A percentile compares a stretch with the other conserved stretches of the same genome.
These are phyloP conservation scores for Curvularia sp. DNA, from an alignment of 2,329 filamentous ascomycete genomes.

Conservation along the genomic window DNA sequence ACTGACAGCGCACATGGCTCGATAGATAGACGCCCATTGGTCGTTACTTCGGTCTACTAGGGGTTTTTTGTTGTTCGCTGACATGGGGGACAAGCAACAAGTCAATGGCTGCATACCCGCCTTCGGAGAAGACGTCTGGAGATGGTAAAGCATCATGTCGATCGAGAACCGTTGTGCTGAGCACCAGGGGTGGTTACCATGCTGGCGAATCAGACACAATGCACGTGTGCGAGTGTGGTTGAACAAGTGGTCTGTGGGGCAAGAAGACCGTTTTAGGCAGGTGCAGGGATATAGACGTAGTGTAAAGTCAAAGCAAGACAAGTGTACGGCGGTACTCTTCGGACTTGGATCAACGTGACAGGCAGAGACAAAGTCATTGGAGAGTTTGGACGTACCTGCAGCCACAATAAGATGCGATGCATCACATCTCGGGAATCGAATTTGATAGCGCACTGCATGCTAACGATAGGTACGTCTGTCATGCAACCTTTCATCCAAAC, in stretches of 20 bases:
- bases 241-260: conserved; percentile 22
- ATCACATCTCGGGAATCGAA: conserved; percentile 9
- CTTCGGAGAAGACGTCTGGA: conserved; percentile 14
- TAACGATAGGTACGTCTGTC: background rate
- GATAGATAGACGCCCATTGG: conserved; percentile 12
- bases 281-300: conserved; percentile 17
- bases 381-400: conserved; percentile 14
- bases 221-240: conserved; percentile 16
- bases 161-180: conserved; percentile 8
- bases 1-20: conserved; percentile 16
- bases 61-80: conserved; percentile 9
- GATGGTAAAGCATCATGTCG: conserved; percentile 10
- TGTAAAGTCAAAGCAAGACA: conserved; percentile 2
- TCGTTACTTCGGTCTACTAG: background rate
- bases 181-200: background rate
- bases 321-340: conserved; percentile 5
- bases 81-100: conserved; percentile 5
- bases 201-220: conserved; percentile 13
- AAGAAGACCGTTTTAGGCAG: conserved; percentile 29
- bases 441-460: conserved; percentile 4
- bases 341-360: conserved; percentile 11
- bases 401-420: conserved; percentile 3
- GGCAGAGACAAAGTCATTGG: conserved; percentile 13
- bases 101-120: conserved; percentile 6
- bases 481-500: conserved; percentile 30